These are phyloP conservation scores for Cytidiella melzeri DNA, from an alignment of 768 basidiomycete species.

Conservation along the genomic window DNA sequence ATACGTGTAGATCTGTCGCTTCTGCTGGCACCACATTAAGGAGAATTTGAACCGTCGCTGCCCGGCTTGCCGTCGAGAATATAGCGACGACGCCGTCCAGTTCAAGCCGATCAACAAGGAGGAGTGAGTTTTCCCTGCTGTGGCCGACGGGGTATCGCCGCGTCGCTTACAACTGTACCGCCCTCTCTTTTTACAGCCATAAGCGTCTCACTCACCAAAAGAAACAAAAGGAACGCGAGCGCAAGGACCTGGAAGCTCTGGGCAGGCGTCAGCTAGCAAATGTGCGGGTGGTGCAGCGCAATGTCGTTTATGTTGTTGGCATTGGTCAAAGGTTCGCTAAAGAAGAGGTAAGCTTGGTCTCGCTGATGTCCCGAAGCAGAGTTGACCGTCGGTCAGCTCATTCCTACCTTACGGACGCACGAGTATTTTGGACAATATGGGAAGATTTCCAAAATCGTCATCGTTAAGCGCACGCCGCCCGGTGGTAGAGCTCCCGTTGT, in stretches of 20 bases:
- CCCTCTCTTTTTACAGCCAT: conserved; percentile 47
- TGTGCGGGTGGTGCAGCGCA: conserved; percentile 94
- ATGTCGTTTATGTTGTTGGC: conserved; percentile 93
- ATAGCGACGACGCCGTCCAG: conserved; percentile 88
- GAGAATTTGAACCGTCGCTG: conserved; percentile 93
- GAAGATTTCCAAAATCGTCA: conserved; percentile 91
- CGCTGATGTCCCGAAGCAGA: not conserved
- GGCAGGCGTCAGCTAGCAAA: conserved; percentile 85
- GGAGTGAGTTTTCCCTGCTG: conserved; percentile 58
- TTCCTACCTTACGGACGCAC: conserved; percentile 85
- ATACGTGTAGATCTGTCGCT: conserved; percentile 79
- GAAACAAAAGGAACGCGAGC: conserved; percentile 89
- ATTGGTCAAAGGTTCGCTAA: conserved; percentile 92
- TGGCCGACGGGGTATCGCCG: not conserved
- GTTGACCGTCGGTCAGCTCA: conserved; percentile 41
- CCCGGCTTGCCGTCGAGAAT: conserved; percentile 91
- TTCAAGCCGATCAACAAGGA: conserved; percentile 94
- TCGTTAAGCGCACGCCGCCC: conserved; percentile 82
- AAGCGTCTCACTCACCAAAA: conserved; percentile 94
- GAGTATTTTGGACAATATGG: conserved; percentile 99
- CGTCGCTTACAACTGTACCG: conserved; percentile 5
- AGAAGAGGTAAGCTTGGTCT: conserved; percentile 75
- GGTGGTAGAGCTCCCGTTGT: conserved; percentile 69
- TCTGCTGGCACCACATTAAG: conserved; percentile 99
- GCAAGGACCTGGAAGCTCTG: conserved; percentile 87